Conservation (phyloP, 1,284 basidiomycete species). For the Fomitiporia mediterranea region DNA sequence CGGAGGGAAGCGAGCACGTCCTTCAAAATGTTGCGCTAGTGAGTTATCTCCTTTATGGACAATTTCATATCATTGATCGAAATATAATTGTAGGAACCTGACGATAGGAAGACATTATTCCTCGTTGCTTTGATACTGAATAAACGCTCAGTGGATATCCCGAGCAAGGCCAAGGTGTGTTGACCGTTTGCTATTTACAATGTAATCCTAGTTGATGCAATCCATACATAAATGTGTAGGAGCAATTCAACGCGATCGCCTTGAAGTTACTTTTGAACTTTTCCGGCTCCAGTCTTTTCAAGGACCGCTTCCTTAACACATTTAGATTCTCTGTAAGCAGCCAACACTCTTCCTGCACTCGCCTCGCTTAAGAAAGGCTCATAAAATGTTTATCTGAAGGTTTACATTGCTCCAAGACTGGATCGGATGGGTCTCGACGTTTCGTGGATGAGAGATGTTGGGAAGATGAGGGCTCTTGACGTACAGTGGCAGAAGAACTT, state of each 20-base stretch:
- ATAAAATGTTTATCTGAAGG: neutral
- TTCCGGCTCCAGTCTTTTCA: neutral
- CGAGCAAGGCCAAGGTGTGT: neutral
- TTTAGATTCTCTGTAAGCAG: neutral
- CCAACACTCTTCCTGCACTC: too few species aligned
- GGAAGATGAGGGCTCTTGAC: slow-evolving; percentile 1
- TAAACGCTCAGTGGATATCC: neutral
- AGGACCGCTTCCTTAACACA: neutral
- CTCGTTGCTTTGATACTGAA: neutral
- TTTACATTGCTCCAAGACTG: neutral
- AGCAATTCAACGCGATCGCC: neutral
- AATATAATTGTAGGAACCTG: neutral
- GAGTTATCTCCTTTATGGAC: too few species aligned
- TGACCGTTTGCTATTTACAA: neutral
- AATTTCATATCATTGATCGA: neutral
- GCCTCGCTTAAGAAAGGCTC: neutral
- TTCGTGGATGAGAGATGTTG: neutral
- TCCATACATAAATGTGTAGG: neutral
- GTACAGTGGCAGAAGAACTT: neutral
- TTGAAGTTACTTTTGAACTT: neutral
- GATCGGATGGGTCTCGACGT: neutral
- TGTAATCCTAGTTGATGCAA: neutral
- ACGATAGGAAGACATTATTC: neutral
- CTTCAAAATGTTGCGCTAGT: neutral
- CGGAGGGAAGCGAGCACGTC: neutral